Percentiles rank a stretch among this genome's conserved stretches.
Evolutionary conservation across 1,284 basidiomycete species (phyloP).

Genomic region (Stygiomarasmius scandens): DNA sequence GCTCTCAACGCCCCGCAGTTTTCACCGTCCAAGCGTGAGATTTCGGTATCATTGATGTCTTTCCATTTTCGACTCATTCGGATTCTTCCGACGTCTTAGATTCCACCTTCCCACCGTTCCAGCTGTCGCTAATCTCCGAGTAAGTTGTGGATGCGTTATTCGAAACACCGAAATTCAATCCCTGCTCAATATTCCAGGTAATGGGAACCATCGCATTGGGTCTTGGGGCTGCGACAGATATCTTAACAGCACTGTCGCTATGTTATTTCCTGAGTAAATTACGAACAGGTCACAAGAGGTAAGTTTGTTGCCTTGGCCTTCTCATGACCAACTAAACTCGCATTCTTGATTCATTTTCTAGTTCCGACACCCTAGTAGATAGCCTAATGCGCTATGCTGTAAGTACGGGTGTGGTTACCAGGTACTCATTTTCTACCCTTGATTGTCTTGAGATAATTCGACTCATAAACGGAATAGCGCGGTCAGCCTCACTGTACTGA

Average conservation of each 20-base stretch:
- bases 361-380: conserved; percentile 63
- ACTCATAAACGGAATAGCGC: conserved; percentile 37
- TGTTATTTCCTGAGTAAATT: conserved; percentile 55
- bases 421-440: conserved; percentile 34
- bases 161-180: neutral
- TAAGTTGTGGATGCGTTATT: conserved; percentile 22
- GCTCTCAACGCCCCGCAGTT: conserved; percentile 23
- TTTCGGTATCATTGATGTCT: neutral
- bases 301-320: conserved; percentile 16
- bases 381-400: conserved; percentile 48
- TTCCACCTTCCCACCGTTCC: conserved; percentile 39
- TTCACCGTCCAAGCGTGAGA: conserved; percentile 54
- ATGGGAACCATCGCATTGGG: conserved; percentile 47
- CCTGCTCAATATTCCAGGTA: conserved; percentile 26
- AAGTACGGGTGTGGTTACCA: conserved; percentile 64
- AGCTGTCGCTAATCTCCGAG: conserved; percentile 36
- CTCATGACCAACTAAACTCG: neutral
- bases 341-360: conserved; percentile 30
- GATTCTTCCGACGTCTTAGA: conserved; percentile 18
- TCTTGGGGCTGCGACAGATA: conserved; percentile 48
- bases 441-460: neutral
- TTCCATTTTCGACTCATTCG: neutral
- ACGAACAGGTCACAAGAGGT: conserved; percentile 49
- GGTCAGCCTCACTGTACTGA: conserved; percentile 56
- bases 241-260: conserved; percentile 48